These are phyloP conservation scores for Solanum ossicruentum DNA, from an alignment of 257 asterid genomes.

Conservation along the genomic window DNA sequence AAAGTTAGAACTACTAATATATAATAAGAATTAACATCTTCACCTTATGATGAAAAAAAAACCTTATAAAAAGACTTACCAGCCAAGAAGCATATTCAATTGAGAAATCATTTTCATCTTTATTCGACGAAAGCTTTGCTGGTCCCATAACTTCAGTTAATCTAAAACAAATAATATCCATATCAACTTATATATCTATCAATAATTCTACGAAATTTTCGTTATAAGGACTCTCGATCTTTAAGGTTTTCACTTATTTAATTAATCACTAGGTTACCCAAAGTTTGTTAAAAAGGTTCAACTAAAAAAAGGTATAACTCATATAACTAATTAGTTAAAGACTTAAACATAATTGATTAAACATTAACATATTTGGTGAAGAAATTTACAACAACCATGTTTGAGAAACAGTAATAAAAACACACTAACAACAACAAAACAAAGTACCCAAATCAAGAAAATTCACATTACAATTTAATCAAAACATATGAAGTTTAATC, in stretches of 20 bases:
- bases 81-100: neutral
- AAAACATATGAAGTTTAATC: neutral
- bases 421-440: neutral
- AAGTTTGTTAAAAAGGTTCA: no score
- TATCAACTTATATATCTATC: no score
- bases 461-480: neutral
- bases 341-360: neutral
- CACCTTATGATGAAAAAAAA: neutral
- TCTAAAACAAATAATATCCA: neutral
- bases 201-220: no score
- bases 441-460: neutral
- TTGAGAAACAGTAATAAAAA: neutral
- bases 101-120: neutral
- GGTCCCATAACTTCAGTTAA: neutral
- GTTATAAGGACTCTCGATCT: neutral
- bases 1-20: neutral
- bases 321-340: no score
- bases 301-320: no score
- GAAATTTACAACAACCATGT: neutral
- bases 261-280: no score
- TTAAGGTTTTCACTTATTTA: neutral
- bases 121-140: neutral
- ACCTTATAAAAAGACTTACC: neutral
- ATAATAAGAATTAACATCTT: neutral
- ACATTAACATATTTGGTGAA: neutral